Evolutionary conservation across 2,329 filamentous ascomycete genomes (phyloP), one percentile per base, ranked within the genome.

Genomic region (Phoma sp.): DNA sequence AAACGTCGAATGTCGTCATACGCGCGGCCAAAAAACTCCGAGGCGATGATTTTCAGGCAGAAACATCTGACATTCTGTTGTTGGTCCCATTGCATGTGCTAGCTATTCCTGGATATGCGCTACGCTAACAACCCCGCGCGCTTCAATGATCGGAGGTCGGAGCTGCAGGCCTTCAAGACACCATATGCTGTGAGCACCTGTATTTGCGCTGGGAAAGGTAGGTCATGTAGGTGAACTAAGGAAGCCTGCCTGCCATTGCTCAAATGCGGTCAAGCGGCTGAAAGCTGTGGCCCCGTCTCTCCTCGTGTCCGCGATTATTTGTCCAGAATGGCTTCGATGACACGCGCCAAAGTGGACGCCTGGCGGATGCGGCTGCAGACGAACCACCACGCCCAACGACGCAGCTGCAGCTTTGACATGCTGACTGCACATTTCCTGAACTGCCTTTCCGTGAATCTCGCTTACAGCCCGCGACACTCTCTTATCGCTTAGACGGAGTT

Each of bases 251-350:
- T 60, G 47, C 39, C 46, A 57, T 56, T 64, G 18, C 32, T 49
- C 54, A 4, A 47, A 63, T 52, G 42, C 35, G 43, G 51, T 18
- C 11, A 51, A 49, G 39, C 27, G 24, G 57, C 48, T 43, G 37
- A 62, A 51, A 42, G 37, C 41, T 49, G 52, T 45, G 49, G 47
- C 43, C 27, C 9, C 36, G 32, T 38, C n/a, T 53, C 13, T 11
- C 43, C 52, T 43, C 22, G 13, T 33, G 57, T 67, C 66, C 66
- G 67, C 48, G 55, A 65, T 63, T 59, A 59, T 69, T 69, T 58
- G 67, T 70, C 69, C 66, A 65, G 57, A 38, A 57, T 40, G 50
- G 46, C 47, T 56, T 59, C 55, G 45, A 59, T 59, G 61, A 58
- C 54, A 62, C 52, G 60, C 61, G 53, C 50, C 48, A 49, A 49